phyloP scores from a whole-genome alignment of 192 early-diverging fungal species.

The Entomortierella beljakovae region DNA sequence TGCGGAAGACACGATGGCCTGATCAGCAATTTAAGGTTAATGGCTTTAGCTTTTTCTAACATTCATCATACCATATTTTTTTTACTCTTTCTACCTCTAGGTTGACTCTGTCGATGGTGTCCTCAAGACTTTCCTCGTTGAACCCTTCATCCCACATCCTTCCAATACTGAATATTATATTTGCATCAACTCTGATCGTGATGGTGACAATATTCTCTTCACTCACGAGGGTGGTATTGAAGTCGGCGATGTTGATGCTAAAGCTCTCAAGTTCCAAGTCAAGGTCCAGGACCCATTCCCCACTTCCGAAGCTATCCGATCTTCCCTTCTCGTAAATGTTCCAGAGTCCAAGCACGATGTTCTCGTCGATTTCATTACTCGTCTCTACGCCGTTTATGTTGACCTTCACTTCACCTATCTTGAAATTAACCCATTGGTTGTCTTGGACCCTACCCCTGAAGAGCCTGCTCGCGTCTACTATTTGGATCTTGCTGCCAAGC shows the following conservation, averaged over 20 bases:
- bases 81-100: conserved; percentile 38
- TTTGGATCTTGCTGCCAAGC: conserved; percentile 97
- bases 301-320: conserved; percentile 70
- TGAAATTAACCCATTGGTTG: conserved; percentile 99
- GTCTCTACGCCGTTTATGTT: conserved; percentile 95
- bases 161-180: conserved; percentile 96
- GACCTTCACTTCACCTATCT: conserved; percentile 99
- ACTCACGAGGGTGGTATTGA: conserved; percentile 99
- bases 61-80: background rate
- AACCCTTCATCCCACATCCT: conserved; percentile 94
- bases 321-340: conserved; percentile 78
- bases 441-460: conserved; percentile 74
- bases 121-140: conserved; percentile 95
- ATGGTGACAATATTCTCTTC: conserved; percentile 97
- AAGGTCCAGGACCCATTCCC: conserved; percentile 87
- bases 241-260: conserved; percentile 98
- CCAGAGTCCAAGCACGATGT: conserved; percentile 75
- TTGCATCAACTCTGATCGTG: conserved; percentile 95
- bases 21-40: background rate
- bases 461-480: conserved; percentile 83
- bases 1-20: background rate
- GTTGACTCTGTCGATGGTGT: conserved; percentile 87
- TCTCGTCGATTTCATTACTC: conserved; percentile 91
- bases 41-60: background rate
- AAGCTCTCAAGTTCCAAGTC: conserved; percentile 89